Conservation (phyloP, 2,329 filamentous ascomycete species). For the Esteya vermicola region DNA sequence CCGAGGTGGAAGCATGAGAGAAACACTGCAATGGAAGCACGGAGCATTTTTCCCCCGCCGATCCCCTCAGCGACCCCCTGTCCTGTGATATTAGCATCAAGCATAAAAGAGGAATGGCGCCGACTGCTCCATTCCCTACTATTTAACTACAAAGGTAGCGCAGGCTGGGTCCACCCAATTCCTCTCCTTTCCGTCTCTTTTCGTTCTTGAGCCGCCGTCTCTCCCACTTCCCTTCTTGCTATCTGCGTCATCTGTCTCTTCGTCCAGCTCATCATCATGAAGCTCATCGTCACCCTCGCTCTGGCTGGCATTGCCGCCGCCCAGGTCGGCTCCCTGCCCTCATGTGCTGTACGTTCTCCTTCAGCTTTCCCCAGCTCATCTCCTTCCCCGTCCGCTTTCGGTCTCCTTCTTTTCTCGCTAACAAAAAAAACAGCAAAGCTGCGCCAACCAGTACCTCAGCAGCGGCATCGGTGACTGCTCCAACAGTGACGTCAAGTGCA, state of each 20-base stretch:
- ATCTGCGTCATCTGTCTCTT: neutral
- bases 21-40: too few species aligned
- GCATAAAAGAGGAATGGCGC: too few species aligned
- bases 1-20: too few species aligned
- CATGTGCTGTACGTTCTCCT: conserved; percentile 37
- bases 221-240: neutral
- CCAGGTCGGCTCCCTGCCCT: conserved; percentile 31
- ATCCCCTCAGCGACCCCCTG: too few species aligned
- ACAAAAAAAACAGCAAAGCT: conserved; percentile 10
- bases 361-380: neutral
- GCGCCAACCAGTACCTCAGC: conserved; percentile 16
- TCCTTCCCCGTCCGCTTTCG: too few species aligned
- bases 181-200: neutral
- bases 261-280: conserved; percentile 22
- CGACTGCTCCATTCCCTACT: too few species aligned
- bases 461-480: conserved; percentile 19
- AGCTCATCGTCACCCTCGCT: conserved; percentile 25
- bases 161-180: too few species aligned
- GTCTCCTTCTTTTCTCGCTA: too few species aligned
- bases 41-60: too few species aligned
- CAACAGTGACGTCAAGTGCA: conserved; percentile 23
- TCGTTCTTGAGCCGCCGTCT: neutral
- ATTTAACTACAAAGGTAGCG: too few species aligned
- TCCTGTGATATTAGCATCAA: too few species aligned
- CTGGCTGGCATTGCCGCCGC: conserved; percentile 36